These are phyloP conservation scores for Fusarium sp. DNA, from an alignment of 2,329 filamentous ascomycete genomes.

Conservation along the genomic window DNA sequence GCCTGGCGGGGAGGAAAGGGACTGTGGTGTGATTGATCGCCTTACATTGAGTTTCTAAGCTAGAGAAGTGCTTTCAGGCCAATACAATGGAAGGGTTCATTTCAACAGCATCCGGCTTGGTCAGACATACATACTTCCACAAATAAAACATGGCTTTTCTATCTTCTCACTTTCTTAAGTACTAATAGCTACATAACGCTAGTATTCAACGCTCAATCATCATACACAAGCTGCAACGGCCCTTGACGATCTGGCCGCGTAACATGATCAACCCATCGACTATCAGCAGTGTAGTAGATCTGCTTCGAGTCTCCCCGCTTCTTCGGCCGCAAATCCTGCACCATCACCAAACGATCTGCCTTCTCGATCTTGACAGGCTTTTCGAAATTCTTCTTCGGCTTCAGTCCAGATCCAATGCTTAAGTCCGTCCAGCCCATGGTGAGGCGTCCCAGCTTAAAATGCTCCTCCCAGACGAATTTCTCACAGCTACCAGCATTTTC, in stretches of 20 bases:
- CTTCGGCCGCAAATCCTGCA: fast-evolving
- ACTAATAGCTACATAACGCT: too few relatives aligned
- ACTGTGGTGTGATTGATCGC: background rate
- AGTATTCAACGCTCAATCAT: background rate
- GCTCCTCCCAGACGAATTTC: background rate
- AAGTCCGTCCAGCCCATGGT: background rate
- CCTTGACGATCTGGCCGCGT: fast-evolving
- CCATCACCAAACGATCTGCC: background rate
- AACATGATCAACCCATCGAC: background rate
- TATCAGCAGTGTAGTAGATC: background rate
- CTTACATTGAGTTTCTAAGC: background rate
- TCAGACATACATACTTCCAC: too few relatives aligned
- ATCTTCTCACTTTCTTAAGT: too few relatives aligned
- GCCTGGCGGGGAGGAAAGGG: background rate
- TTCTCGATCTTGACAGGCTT: background rate
- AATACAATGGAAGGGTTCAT: too few relatives aligned
- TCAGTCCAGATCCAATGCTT: fast-evolving
- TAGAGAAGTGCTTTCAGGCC: background rate
- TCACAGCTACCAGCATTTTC: fast-evolving
- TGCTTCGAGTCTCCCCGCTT: background rate
- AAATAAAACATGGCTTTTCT: too few relatives aligned
- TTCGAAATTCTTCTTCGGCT: fast-evolving
- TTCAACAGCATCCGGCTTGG: too few relatives aligned
- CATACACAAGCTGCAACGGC: background rate
- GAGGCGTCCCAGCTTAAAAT: background rate